Conservation (phyloP, 768 basidiomycete species). For the Calocera cornea region DNA sequence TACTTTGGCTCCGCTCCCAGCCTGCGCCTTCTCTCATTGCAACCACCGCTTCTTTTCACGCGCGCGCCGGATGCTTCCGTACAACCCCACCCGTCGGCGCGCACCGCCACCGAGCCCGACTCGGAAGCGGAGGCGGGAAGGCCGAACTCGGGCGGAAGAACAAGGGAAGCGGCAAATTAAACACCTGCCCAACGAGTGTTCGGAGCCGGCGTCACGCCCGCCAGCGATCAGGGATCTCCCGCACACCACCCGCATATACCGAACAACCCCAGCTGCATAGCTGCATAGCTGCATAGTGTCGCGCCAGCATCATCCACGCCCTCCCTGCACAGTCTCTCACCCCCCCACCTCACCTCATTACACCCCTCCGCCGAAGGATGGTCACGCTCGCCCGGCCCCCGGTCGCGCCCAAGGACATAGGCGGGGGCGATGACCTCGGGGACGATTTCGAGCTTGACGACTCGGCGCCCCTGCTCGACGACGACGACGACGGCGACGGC, state of each 20-base stretch:
- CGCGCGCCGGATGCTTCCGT: too few relatives aligned
- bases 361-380: neutral
- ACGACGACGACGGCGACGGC: slow-evolving; percentile 40
- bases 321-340: too few relatives aligned
- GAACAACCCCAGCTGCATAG: neutral
- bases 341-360: slow-evolving; percentile 22
- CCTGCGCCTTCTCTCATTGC: neutral
- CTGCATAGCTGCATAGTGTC: neutral
- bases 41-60: too few relatives aligned
- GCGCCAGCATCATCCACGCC: neutral
- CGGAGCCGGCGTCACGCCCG: too few relatives aligned
- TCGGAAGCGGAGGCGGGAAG: too few relatives aligned
- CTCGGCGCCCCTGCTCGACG: slow-evolving; percentile 43
- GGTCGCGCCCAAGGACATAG: slow-evolving; percentile 11
- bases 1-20: neutral
- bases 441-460: slow-evolving; percentile 70
- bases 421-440: slow-evolving; percentile 62
- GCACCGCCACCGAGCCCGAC: too few relatives aligned
- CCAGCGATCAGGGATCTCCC: too few relatives aligned
- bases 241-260: too few relatives aligned
- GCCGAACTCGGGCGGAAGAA: too few relatives aligned
- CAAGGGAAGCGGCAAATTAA: too few relatives aligned
- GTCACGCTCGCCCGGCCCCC: neutral
- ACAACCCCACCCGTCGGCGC: too few relatives aligned
- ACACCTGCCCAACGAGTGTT: too few relatives aligned